Conservation (phyloP, 1,284 basidiomycete species). For the Anthracocystis walkeri region DNA sequence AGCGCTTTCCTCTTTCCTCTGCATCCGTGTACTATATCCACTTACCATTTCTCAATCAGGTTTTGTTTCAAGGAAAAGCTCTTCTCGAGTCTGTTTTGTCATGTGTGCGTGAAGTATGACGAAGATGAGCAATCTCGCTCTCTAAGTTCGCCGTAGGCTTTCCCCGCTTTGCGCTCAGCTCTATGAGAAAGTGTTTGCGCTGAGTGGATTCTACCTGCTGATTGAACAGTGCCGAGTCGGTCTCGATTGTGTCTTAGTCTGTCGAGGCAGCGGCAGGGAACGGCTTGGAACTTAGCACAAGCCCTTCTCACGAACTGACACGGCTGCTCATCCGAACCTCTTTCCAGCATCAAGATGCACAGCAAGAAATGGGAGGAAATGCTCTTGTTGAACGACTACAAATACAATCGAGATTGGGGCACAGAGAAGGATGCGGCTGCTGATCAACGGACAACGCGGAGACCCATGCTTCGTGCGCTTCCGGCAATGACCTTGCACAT, state of each 20-base stretch:
- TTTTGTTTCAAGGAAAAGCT: not conserved
- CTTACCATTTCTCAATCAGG: constrained; percentile 4
- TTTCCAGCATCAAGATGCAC: not conserved
- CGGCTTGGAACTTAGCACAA: too few relatives aligned
- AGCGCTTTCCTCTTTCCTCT: not conserved
- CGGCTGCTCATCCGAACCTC: too few relatives aligned
- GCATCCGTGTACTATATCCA: constrained; percentile 44
- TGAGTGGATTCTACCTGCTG: too few relatives aligned
- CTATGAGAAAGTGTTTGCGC: too few relatives aligned
- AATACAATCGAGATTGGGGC: constrained; percentile 21
- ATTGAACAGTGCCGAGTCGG: too few relatives aligned
- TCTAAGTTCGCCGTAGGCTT: too few relatives aligned
- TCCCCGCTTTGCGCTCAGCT: too few relatives aligned
- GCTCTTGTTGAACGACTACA: constrained; percentile 17
- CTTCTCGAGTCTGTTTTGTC: not conserved
- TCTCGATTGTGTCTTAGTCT: too few relatives aligned
- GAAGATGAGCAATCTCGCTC: too few relatives aligned
- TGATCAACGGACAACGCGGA: constrained; percentile 49
- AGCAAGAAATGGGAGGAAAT: not conserved
- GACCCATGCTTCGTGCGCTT: constrained; percentile 58
- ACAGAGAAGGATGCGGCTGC: not conserved
- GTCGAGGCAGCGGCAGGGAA: too few relatives aligned
- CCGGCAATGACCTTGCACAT: constrained; percentile 62
- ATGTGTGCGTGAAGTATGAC: too few relatives aligned
- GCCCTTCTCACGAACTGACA: too few relatives aligned